Evolutionary conservation across 2,329 filamentous ascomycete species (phyloP).

Genomic region (Chalaropsis thielavioides): DNA sequence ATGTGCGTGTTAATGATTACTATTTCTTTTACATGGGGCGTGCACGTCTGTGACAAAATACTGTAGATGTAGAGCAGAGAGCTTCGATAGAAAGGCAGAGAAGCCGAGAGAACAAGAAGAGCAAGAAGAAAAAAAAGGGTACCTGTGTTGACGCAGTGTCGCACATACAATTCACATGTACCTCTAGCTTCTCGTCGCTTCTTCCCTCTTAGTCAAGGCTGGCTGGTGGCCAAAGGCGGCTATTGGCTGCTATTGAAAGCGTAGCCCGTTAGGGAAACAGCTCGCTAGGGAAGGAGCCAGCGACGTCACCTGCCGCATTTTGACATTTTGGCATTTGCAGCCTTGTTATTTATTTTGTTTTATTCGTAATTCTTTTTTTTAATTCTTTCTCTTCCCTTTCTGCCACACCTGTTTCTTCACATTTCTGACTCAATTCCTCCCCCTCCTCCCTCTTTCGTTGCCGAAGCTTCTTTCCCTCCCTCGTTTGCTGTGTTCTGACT

Average conservation of each 20-base stretch:
- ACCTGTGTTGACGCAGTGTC: neutral
- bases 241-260: neutral
- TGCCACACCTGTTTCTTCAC: neutral
- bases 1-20: constrained; percentile 16
- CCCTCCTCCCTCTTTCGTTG: neutral
- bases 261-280: neutral
- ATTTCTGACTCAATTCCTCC: neutral
- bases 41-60: neutral
- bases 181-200: neutral
- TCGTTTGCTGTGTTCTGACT: neutral
- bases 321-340: constrained; percentile 1
- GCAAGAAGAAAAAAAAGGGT: neutral
- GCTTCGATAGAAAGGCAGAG: neutral
- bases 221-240: neutral
- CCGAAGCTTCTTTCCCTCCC: neutral
- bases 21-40: constrained; percentile 6
- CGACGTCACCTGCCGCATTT: constrained; percentile 14
- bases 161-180: neutral
- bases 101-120: neutral
- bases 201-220: neutral
- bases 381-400: neutral
- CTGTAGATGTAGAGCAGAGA: neutral
- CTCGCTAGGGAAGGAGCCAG: constrained; percentile 10
- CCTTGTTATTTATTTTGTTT: neutral
- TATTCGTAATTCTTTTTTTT: neutral